Evolutionary conservation across 2,329 filamentous ascomycete genomes (phyloP).

Genomic region (Cordyceps farinosa): DNA sequence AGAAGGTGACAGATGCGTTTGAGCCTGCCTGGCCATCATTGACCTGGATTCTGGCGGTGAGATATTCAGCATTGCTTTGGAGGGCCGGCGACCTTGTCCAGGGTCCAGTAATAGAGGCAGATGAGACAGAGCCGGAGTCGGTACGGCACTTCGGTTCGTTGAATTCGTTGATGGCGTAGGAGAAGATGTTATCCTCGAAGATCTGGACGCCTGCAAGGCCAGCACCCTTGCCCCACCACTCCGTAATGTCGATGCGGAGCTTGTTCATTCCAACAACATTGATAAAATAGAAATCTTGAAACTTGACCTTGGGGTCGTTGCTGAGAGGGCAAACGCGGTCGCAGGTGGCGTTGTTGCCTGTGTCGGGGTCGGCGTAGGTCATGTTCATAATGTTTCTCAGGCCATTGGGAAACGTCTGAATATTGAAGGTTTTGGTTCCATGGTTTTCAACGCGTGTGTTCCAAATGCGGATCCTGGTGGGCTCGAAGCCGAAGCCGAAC

Average conservation of each 20-base stretch:
- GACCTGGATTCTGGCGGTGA: conserved; percentile 62
- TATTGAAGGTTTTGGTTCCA: conserved; percentile 84
- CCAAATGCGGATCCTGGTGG: conserved; percentile 81
- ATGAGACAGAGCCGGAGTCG: conserved; percentile 54
- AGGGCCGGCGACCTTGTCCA: conserved; percentile 69
- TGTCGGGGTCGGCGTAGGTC: conserved; percentile 76
- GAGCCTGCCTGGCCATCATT: conserved; percentile 47
- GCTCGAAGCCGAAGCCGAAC: conserved; percentile 80
- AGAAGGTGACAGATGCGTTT: conserved; percentile 69
- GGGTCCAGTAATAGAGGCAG: conserved; percentile 65
- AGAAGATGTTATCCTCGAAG: conserved; percentile 78
- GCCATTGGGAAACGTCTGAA: conserved; percentile 66
- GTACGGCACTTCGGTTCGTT: conserved; percentile 79
- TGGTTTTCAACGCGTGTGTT: conserved; percentile 83
- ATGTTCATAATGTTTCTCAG: conserved; percentile 89
- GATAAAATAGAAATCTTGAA: conserved; percentile 89
- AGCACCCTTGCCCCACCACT: conserved; percentile 81
- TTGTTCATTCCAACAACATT: conserved; percentile 82
- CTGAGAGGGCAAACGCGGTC: conserved; percentile 83
- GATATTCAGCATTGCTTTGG: conserved; percentile 70
- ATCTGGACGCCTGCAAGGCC: conserved; percentile 84
- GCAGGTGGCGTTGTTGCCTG: conserved; percentile 66
- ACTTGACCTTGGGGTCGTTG: conserved; percentile 59
- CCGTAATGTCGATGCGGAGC: conserved; percentile 81
- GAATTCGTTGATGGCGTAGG: conserved; percentile 81